phyloP scores from a whole-genome alignment of 2,329 filamentous ascomycete genomes.

The Aureobasidium namibiae region DNA sequence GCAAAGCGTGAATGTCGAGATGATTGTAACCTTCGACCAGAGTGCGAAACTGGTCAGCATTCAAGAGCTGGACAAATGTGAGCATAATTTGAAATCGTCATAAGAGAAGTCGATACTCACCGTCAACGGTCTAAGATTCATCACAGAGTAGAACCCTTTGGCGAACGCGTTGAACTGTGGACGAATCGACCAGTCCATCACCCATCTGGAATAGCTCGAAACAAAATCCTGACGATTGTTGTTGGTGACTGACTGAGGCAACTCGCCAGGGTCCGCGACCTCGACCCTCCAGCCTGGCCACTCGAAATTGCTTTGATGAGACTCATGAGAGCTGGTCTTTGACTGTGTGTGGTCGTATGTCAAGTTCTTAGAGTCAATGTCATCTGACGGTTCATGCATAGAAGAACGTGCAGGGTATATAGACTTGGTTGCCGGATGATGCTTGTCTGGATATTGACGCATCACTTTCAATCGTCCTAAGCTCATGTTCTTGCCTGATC shows the following conservation, averaged over 20 bases:
- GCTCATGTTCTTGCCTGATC: neutral
- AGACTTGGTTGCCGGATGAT: neutral
- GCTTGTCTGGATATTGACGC: slow-evolving; percentile 1
- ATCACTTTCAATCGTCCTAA: slow-evolving; percentile 4
- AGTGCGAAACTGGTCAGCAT: slow-evolving; percentile 60
- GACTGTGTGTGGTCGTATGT: neutral
- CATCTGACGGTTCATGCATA: neutral
- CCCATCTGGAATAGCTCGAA: slow-evolving; percentile 73
- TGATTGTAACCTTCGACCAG: slow-evolving; percentile 76
- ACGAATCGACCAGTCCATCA: slow-evolving; percentile 67
- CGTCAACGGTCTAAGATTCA: slow-evolving; percentile 60
- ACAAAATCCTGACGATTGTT: slow-evolving; percentile 72
- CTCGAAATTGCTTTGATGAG: neutral
- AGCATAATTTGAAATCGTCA: neutral
- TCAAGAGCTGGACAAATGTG: slow-evolving; percentile 46
- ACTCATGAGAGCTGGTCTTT: slow-evolving; percentile 12
- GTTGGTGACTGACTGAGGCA: slow-evolving; percentile 69
- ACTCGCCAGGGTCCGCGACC: slow-evolving; percentile 29
- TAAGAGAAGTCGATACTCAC: neutral
- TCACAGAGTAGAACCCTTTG: slow-evolving; percentile 68
- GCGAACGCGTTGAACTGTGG: slow-evolving; percentile 76
- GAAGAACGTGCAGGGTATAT: neutral
- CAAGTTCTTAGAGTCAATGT: neutral
- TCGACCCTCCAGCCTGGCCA: slow-evolving; percentile 50
- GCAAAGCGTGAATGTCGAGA: slow-evolving; percentile 69